Base-by-base conservation (phyloP, 192 early-diverging fungal species). In the Coemansia aciculifera region DNA sequence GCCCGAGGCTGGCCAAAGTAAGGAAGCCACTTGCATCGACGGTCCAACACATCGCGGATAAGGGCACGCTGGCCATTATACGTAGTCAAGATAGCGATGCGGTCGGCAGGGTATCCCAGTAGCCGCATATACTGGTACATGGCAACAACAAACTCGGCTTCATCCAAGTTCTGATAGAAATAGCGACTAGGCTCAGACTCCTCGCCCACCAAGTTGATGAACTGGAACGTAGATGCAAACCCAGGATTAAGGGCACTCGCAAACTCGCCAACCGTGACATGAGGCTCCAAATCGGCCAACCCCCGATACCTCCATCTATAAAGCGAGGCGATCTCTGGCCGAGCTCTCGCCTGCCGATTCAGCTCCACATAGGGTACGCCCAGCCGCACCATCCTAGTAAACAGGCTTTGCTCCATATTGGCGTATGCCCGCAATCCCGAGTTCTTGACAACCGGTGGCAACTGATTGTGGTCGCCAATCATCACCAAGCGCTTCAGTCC, bases 391-490 rank as follows among this genome's bases (percentile, higher is more conserved):
- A 98, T 87, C 3, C 98, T 86, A 4, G 93, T 85, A 75, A 99
- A 99, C 76, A 99, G 77, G 63, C 89, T 91, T 84, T 99, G 96
- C 75, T 97, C 96, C 93, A 99, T 89, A 68, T 95, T 93, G 51
- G 89, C 90, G 68, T 92, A 95, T 52, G 88, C 84, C 64, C 90
- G 90, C 73, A 98, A 89, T 0, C 91, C 93, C 46, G 79, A 79
- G 73, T 90, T 94, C 79, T 95, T 91, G 9, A 99, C 96, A 11
- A 99, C 94, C 27, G 97, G 98, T 19, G 96, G 97, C 29, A 99
- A 77, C 71, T 99, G 98, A 71, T 97, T 89, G 73, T 98, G 97
- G 74, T 99, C 98, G 34, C 98, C 98, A 69, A 99, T 98, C 80
- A 99, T 59, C 15, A 99, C 88, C 6, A 99, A 88, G 13, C 98